phyloP scores from a whole-genome alignment of 129 eudicot species.

The Solidago caesia region DNA sequence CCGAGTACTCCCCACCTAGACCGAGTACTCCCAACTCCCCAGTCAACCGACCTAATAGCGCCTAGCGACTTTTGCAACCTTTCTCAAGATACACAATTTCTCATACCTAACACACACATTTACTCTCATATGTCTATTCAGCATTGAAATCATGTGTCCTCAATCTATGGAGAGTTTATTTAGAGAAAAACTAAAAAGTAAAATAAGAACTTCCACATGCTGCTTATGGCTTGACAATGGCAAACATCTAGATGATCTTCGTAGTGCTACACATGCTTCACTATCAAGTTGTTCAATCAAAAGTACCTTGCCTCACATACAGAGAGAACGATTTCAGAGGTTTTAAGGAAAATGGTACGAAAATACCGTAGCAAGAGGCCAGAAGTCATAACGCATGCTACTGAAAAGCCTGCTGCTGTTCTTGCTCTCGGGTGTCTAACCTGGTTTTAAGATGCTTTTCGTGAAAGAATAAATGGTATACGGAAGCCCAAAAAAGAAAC shows the following conservation, averaged over 20 bases:
- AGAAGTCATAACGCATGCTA: slow-evolving; percentile 84
- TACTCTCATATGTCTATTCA: slow-evolving; percentile 31
- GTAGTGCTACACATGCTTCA: slow-evolving; percentile 95
- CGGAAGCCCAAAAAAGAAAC: slow-evolving; percentile 43
- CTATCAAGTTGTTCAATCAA: slow-evolving; percentile 80
- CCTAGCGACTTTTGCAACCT: no score
- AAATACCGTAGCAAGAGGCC: slow-evolving; percentile 95
- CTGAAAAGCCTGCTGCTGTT: slow-evolving; percentile 80
- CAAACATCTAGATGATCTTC: slow-evolving; percentile 87
- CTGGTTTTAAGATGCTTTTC: slow-evolving; percentile 30
- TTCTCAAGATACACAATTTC: not conserved
- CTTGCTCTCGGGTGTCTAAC: slow-evolving; percentile 53
- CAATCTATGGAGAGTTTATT: slow-evolving; percentile 45
- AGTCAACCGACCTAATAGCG: no score
- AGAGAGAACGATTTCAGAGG: slow-evolving; percentile 89
- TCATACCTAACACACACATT: not conserved
- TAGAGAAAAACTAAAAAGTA: slow-evolving; percentile 57
- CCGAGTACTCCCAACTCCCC: no score
- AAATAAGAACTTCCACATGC: slow-evolving; percentile 88
- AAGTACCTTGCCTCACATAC: slow-evolving; percentile 82
- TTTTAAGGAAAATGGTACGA: slow-evolving; percentile 88
- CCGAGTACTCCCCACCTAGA: no score
- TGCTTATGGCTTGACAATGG: slow-evolving; percentile 98
- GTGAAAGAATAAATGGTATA: slow-evolving; percentile 43
- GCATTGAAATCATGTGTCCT: slow-evolving; percentile 95